Conservation (phyloP, 768 basidiomycete genomes). For the Pisolithus albus region DNA sequence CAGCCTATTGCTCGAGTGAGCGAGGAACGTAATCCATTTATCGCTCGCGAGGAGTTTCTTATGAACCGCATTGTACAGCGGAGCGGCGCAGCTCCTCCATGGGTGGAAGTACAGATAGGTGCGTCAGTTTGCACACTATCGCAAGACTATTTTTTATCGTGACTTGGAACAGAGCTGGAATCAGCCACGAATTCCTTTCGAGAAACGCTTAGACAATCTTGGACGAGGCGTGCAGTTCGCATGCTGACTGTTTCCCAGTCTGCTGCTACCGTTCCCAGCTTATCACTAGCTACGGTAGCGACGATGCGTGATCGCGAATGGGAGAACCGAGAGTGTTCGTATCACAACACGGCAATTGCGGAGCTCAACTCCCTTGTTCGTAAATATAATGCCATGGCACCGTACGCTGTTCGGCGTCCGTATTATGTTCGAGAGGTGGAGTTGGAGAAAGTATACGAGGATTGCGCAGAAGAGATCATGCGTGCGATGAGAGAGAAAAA, state of each 20-base stretch:
- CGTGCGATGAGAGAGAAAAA: slow-evolving; percentile 29
- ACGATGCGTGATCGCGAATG: slow-evolving; percentile 58
- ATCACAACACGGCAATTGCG: slow-evolving; percentile 61
- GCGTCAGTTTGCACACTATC: slow-evolving; percentile 12
- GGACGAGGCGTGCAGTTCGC: slow-evolving; percentile 72
- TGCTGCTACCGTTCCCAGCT: slow-evolving; percentile 33
- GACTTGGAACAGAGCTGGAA: slow-evolving; percentile 54
- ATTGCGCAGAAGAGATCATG: slow-evolving; percentile 47
- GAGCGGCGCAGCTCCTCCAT: slow-evolving; percentile 78
- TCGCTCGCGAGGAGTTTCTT: slow-evolving; percentile 71
- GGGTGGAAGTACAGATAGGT: slow-evolving; percentile 80
- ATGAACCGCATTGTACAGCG: slow-evolving; percentile 82
- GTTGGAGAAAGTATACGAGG: slow-evolving; percentile 47
- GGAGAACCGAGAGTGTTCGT: slow-evolving; percentile 59
- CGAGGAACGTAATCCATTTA: slow-evolving; percentile 56
- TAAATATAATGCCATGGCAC: slow-evolving; percentile 75
- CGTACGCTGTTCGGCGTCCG: slow-evolving; percentile 65
- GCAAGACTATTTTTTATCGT: background rate
- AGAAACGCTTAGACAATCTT: slow-evolving; percentile 54
- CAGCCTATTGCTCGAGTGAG: slow-evolving; percentile 38
- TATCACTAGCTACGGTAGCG: slow-evolving; percentile 31
- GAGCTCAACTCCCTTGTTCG: slow-evolving; percentile 72
- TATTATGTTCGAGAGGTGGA: slow-evolving; percentile 54
- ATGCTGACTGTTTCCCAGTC: slow-evolving; percentile 41
- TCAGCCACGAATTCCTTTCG: slow-evolving; percentile 55